Conservation (phyloP, 2,329 filamentous ascomycete genomes). For the Colletotrichum gloeosporioides region DNA sequence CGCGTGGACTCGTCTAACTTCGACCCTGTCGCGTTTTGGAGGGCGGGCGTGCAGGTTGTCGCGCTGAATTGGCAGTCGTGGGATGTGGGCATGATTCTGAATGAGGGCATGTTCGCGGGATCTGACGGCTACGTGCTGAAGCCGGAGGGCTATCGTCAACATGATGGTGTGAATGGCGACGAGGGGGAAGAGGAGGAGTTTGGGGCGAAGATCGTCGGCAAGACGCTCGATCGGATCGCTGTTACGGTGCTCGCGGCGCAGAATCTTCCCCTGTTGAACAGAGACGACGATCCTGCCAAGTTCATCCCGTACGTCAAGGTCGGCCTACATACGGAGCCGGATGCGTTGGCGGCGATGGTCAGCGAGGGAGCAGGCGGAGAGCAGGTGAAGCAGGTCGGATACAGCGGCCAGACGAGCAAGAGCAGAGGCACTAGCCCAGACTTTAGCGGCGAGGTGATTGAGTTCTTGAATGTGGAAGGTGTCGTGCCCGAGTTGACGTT, state of each 20-base stretch:
- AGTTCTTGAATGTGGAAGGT: constrained; percentile 60
- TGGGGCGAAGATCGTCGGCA: constrained; percentile 47
- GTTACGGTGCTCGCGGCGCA: constrained; percentile 82
- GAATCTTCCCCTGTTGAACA: constrained; percentile 69
- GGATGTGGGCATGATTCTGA: constrained; percentile 95
- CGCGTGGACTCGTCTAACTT: constrained; percentile 86
- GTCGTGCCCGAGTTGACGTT: constrained; percentile 75
- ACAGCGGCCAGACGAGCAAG: constrained; percentile 65
- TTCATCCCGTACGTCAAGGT: constrained; percentile 85
- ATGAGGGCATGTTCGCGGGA: constrained; percentile 88
- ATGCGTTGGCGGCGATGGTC: constrained; percentile 37
- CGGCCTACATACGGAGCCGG: constrained; percentile 80
- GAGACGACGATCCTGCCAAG: constrained; percentile 53
- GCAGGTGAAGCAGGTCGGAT: constrained; percentile 45
- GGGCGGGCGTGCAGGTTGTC: constrained; percentile 87
- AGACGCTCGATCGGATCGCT: constrained; percentile 66
- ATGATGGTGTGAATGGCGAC: background rate
- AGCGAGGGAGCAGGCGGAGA: constrained; percentile 45
- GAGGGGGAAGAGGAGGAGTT: constrained; percentile 30
- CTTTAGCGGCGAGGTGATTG: constrained; percentile 62
- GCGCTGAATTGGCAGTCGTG: constrained; percentile 93
- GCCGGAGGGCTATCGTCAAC: constrained; percentile 56
- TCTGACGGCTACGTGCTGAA: constrained; percentile 86
- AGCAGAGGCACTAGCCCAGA: constrained; percentile 66
- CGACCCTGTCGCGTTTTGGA: constrained; percentile 85